These are phyloP conservation scores for Globisporangium yorkense DNA, from an alignment of 352 stramenopile genomes.

Conservation along the genomic window DNA sequence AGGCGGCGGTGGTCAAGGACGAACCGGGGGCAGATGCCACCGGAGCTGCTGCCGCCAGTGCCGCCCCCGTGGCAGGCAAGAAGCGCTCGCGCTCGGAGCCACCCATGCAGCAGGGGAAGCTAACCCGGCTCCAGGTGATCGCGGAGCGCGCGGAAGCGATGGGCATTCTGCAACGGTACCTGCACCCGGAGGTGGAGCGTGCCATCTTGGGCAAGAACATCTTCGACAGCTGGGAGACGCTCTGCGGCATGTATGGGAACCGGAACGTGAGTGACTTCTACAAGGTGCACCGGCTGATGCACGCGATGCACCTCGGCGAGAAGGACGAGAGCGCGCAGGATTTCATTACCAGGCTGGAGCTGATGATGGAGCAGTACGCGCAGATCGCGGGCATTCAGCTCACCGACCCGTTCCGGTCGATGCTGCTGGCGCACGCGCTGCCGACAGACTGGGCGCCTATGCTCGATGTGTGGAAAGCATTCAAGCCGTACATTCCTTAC, in stretches of 20 bases:
- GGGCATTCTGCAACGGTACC: conserved; percentile 37
- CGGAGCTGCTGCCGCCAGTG: not conserved
- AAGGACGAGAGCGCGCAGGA: conserved; percentile 27
- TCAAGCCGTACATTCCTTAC: conserved; percentile 37
- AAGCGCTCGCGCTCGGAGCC: not conserved
- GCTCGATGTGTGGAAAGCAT: conserved; percentile 26
- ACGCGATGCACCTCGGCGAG: conserved; percentile 36
- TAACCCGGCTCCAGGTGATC: conserved; percentile 34
- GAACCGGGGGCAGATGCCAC: conserved; percentile 1
- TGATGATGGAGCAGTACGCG: conserved; percentile 36
- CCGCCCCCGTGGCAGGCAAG: not conserved
- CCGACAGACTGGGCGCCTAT: conserved; percentile 22
- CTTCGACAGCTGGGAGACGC: conserved; percentile 40
- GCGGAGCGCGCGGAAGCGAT: conserved; percentile 38
- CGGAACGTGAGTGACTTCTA: conserved; percentile 26
- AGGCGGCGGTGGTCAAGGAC: conserved; percentile 7
- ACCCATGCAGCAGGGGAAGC: conserved; percentile 6
- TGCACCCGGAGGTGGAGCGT: conserved; percentile 39
- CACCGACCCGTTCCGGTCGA: conserved; percentile 34
- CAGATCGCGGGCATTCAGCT: conserved; percentile 27
- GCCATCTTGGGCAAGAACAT: conserved; percentile 46
- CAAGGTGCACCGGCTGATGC: conserved; percentile 37
- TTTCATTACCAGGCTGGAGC: conserved; percentile 35
- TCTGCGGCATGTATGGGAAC: conserved; percentile 38
- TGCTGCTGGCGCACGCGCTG: conserved; percentile 28